Percentiles rank a stretch among this genome's conserved stretches.
These are phyloP conservation scores for Nyssa sinensis DNA, from an alignment of 148 eudicot genomes.

Conservation along the genomic window DNA sequence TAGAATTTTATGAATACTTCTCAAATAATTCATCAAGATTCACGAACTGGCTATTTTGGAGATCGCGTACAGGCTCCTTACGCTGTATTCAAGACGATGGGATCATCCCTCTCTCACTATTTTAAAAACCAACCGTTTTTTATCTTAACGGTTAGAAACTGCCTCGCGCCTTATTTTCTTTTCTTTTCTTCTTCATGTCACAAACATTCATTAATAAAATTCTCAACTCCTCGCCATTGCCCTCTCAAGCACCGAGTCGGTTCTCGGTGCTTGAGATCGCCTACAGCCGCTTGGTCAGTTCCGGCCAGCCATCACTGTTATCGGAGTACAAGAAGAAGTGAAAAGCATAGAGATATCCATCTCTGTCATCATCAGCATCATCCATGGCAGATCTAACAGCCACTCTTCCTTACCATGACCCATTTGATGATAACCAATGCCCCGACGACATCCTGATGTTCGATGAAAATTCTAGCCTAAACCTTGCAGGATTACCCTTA, in stretches of 20 bases:
- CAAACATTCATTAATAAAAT: neutral
- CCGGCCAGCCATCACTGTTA: no score
- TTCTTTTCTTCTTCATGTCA: neutral
- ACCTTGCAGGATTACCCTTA: neutral
- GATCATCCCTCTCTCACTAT: no score
- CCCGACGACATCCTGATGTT: neutral
- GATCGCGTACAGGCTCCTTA: no score
- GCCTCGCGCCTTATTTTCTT: neutral
- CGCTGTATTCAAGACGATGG: no score
- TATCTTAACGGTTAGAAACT: neutral
- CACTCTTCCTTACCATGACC: neutral
- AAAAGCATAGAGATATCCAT: neutral
- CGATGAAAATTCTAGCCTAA: conserved; percentile 4
- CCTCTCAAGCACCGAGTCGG: neutral
- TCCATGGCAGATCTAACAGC: conserved; percentile 1
- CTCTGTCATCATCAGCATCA: neutral
- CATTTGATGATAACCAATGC: neutral
- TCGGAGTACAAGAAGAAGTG: no score
- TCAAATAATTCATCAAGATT: no score
- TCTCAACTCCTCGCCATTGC: neutral
- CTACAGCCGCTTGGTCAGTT: no score
- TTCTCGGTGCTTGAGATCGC: neutral
- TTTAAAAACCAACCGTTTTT: neutral
- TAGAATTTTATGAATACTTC: no score
- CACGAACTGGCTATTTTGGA: no score